Conservation (phyloP, 73 alveolate species). For the Blepharisma japonicum region DNA sequence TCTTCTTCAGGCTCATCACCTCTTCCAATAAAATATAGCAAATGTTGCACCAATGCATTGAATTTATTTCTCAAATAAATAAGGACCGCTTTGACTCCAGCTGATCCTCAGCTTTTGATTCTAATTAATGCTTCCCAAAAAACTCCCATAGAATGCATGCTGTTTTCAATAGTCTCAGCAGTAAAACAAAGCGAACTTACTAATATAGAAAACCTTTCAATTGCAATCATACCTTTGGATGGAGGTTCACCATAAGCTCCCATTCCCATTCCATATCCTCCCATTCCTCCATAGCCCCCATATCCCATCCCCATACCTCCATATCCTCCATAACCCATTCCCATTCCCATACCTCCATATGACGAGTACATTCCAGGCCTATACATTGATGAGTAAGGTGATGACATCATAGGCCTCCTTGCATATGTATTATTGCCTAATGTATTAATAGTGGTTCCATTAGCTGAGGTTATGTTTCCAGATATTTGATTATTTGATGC, state of each 20-base stretch:
- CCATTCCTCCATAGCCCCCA: slow-evolving; percentile 2
- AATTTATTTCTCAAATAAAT: background rate
- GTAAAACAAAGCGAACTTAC: slow-evolving; percentile 18
- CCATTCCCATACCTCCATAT: background rate
- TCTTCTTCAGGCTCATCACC: slow-evolving; percentile 23
- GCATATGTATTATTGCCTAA: background rate
- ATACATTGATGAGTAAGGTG: background rate
- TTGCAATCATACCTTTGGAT: slow-evolving; percentile 20
- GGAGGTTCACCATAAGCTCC: background rate
- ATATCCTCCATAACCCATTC: slow-evolving; percentile 26
- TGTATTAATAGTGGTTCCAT: background rate
- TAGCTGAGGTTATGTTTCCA: background rate
- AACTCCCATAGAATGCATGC: slow-evolving; percentile 22
- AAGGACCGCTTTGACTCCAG: background rate
- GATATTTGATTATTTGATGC: background rate
- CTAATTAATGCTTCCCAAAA: slow-evolving; percentile 19
- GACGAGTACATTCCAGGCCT: background rate
- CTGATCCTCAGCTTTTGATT: slow-evolving; percentile 22
- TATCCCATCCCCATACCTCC: slow-evolving; percentile 9
- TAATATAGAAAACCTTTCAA: slow-evolving; percentile 16
- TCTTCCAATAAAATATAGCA: background rate
- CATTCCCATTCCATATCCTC: slow-evolving; percentile 24
- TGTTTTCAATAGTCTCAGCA: slow-evolving; percentile 23
- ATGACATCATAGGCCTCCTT: slow-evolving; percentile 13
- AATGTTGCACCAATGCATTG: background rate